Percentiles rank a stretch among this genome's conserved stretches.
These are phyloP conservation scores for Aspergillus calidoustus DNA, from an alignment of 2,329 filamentous ascomycete species.

Conservation along the genomic window DNA sequence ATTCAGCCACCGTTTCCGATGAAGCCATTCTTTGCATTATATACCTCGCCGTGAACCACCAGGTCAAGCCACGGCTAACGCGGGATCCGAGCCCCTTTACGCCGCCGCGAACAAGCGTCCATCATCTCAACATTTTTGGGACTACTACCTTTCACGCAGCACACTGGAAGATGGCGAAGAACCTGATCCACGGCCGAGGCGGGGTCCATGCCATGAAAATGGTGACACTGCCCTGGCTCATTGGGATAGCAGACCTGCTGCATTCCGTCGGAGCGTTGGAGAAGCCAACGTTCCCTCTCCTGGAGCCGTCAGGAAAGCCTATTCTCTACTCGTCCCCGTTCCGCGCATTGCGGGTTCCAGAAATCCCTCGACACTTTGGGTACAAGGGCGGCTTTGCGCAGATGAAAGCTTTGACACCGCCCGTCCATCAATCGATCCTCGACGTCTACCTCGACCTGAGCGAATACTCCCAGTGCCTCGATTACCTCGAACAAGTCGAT, in stretches of 20 bases:
- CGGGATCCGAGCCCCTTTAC: slow-evolving; percentile 6
- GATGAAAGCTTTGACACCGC: not conserved
- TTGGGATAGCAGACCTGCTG: not conserved
- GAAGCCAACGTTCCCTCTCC: not conserved
- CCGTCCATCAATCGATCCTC: not conserved
- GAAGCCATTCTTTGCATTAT: not conserved
- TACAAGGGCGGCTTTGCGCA: slow-evolving; percentile 3
- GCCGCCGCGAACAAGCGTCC: not conserved
- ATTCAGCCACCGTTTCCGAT: not conserved
- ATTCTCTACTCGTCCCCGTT: not conserved
- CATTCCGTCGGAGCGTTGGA: not conserved
- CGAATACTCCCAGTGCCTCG: slow-evolving; percentile 6
- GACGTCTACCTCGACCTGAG: not conserved
- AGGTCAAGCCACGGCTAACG: not conserved
- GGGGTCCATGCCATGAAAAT: not conserved
- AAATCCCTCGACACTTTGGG: not conserved
- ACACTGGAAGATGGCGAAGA: not conserved
- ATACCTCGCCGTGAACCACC: slow-evolving; percentile 4
- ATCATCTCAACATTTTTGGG: slow-evolving; percentile 2
- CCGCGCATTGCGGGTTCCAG: not conserved
- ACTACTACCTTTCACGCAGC: not conserved
- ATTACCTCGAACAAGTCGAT: not conserved
- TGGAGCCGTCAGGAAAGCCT: not conserved
- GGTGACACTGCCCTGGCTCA: slow-evolving; percentile 1
- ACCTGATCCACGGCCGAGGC: not conserved